Conservation (phyloP, 257 asterid species). For the Jacaranda copaia region DNA sequence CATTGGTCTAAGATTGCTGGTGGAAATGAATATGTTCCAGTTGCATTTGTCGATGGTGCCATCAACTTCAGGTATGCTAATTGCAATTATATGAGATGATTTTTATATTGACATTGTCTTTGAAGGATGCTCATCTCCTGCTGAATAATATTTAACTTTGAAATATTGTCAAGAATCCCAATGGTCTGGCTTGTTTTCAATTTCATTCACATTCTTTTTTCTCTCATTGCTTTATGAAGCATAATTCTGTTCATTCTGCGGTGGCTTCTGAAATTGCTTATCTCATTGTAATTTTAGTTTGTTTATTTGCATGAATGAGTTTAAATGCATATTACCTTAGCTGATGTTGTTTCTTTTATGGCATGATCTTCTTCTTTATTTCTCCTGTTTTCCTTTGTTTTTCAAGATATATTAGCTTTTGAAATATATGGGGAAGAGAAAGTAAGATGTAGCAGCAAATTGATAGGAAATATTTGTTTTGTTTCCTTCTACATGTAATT, state of each 20-base stretch:
- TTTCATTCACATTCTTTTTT: slow-evolving; percentile 4
- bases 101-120: slow-evolving; percentile 6
- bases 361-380: neutral
- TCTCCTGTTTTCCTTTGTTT: neutral
- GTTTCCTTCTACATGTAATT: slow-evolving; percentile 1
- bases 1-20: slow-evolving; percentile 83
- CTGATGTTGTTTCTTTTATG: neutral
- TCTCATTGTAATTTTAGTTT: slow-evolving; percentile 9
- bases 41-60: slow-evolving; percentile 78
- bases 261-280: slow-evolving; percentile 18
- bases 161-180: neutral
- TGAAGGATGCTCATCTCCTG: neutral
- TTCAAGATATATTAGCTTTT: neutral
- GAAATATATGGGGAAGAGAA: slow-evolving; percentile 8
- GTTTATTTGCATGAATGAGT: slow-evolving; percentile 7
- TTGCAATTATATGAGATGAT: neutral
- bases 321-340: slow-evolving; percentile 15
- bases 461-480: slow-evolving; percentile 11
- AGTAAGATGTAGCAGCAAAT: slow-evolving; percentile 1
- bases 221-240: slow-evolving; percentile 17
- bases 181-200: neutral
- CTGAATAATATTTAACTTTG: slow-evolving; percentile 17
- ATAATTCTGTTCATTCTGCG: slow-evolving; percentile 21
- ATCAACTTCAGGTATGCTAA: slow-evolving; percentile 65
- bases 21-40: slow-evolving; percentile 83